phyloP scores from a whole-genome alignment of 2,329 filamentous ascomycete species.

The Calonectria hawksworthii region DNA sequence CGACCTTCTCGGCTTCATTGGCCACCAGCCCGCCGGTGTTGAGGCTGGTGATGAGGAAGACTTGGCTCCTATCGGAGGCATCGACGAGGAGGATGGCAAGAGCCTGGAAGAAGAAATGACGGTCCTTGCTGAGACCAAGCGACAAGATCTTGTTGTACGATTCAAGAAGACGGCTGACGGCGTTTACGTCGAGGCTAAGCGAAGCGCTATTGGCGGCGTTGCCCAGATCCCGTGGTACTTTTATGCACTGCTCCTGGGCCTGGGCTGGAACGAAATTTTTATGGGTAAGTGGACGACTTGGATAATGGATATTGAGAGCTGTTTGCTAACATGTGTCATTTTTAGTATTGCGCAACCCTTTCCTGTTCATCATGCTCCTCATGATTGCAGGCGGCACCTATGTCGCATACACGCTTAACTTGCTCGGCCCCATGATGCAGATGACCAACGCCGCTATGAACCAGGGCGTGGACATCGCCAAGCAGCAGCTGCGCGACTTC shows the following conservation, averaged over 20 bases:
- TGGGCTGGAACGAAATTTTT: slow-evolving; percentile 99
- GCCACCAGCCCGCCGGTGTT: slow-evolving; percentile 79
- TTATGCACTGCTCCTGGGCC: slow-evolving; percentile 86
- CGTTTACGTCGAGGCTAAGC: slow-evolving; percentile 97
- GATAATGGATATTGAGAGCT: background rate
- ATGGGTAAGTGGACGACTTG: slow-evolving; percentile 76
- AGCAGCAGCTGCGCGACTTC: slow-evolving; percentile 91
- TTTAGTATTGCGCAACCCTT: slow-evolving; percentile 89
- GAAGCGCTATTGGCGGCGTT: slow-evolving; percentile 94
- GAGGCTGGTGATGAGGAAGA: slow-evolving; percentile 92
- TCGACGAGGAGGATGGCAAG: slow-evolving; percentile 95
- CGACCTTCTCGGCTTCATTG: slow-evolving; percentile 88
- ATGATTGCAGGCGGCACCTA: slow-evolving; percentile 84
- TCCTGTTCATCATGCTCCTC: slow-evolving; percentile 92
- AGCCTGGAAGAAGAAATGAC: slow-evolving; percentile 97
- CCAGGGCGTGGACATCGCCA: slow-evolving; percentile 92
- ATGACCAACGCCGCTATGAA: slow-evolving; percentile 91
- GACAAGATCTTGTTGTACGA: slow-evolving; percentile 89
- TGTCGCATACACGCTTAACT: slow-evolving; percentile 91
- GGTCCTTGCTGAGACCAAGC: slow-evolving; percentile 89
- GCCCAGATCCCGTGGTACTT: slow-evolving; percentile 96
- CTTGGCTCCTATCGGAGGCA: slow-evolving; percentile 87
- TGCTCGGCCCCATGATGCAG: slow-evolving; percentile 95
- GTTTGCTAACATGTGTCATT: slow-evolving; percentile 25
- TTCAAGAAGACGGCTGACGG: slow-evolving; percentile 99